Percentiles rank a stretch among this genome's conserved stretches.
Conservation (phyloP, 1,284 basidiomycete genomes). For the Waitea zeae region DNA sequence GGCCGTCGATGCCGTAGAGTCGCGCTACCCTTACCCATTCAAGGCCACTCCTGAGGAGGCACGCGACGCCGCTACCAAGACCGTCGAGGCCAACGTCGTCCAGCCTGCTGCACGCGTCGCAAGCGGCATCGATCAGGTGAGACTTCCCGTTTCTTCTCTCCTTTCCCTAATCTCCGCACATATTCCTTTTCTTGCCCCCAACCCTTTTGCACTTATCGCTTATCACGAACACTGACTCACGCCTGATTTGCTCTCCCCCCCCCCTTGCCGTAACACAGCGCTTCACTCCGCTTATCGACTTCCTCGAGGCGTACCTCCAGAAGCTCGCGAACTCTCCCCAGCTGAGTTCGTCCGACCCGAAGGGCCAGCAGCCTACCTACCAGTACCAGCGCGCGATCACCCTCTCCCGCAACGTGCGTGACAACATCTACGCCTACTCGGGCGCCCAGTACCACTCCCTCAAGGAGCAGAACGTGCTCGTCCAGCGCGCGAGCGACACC, state of each 20-base stretch:
- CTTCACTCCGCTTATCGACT: conserved; percentile 56
- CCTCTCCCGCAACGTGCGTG: conserved; percentile 43
- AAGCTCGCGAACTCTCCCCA: conserved; percentile 16
- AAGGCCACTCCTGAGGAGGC: conserved; percentile 47
- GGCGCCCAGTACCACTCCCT: conserved; percentile 55
- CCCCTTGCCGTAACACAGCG: conserved; percentile 22
- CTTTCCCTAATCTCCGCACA: neutral
- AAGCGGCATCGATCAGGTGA: conserved; percentile 55
- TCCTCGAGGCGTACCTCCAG: conserved; percentile 41
- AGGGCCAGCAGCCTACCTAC: conserved; percentile 19
- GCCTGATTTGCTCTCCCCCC: no score
- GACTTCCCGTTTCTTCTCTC: conserved; percentile 7
- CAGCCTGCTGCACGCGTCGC: conserved; percentile 44
- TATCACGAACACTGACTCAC: conserved; percentile 1
- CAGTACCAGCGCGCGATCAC: conserved; percentile 60
- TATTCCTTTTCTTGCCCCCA: conserved; percentile 1
- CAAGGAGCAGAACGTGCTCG: conserved; percentile 44
- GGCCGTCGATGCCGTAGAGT: conserved; percentile 55
- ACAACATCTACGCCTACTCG: conserved; percentile 45
- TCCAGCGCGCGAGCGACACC: conserved; percentile 54
- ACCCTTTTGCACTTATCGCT: conserved; percentile 4
- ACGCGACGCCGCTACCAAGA: conserved; percentile 39
- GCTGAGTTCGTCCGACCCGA: conserved; percentile 3
- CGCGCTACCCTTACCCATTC: conserved; percentile 60
- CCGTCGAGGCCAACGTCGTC: conserved; percentile 44